These are phyloP conservation scores for Orbilia quercus DNA, from an alignment of 2,329 filamentous ascomycete species.

Conservation along the genomic window DNA sequence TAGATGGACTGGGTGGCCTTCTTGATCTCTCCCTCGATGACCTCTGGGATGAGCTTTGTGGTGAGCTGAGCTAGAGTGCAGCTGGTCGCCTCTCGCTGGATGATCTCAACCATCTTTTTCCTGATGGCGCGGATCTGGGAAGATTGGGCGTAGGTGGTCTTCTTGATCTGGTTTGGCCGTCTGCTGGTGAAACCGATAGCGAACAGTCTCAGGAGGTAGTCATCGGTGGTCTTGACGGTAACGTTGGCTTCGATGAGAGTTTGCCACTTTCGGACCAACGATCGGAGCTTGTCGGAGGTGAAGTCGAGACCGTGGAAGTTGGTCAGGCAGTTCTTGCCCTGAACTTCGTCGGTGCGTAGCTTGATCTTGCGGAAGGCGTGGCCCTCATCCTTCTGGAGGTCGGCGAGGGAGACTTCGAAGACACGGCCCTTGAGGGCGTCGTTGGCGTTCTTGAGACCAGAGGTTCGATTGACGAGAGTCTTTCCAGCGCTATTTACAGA, in stretches of 20 bases:
- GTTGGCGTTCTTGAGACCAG: constrained; percentile 99
- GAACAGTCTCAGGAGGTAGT: constrained; percentile 99
- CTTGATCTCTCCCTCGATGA: constrained; percentile 99
- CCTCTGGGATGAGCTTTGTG: constrained; percentile 98
- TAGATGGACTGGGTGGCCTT: constrained; percentile 99
- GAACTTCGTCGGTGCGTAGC: constrained; percentile 97
- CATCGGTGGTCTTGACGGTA: constrained; percentile 99
- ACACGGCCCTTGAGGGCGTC: constrained; percentile 98
- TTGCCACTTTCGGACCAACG: constrained; percentile 99
- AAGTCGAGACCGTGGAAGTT: constrained; percentile 99
- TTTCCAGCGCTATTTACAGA: constrained; percentile 86
- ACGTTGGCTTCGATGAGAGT: constrained; percentile 99
- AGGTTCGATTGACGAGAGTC: constrained; percentile 99
- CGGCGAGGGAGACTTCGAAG: constrained; percentile 97
- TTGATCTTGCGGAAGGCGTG: constrained; percentile 99
- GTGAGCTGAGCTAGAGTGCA: constrained; percentile 97
- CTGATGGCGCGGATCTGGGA: constrained; percentile 98
- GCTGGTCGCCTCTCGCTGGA: constrained; percentile 91
- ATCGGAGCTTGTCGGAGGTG: constrained; percentile 99
- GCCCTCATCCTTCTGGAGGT: constrained; percentile 99
- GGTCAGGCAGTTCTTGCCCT: constrained; percentile 99
- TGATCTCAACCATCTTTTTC: constrained; percentile 99
- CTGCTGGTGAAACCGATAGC: constrained; percentile 99
- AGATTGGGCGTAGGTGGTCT: constrained; percentile 97
- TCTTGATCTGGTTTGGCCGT: constrained; percentile 99